Base-by-base conservation (phyloP, 192 early-diverging fungal species). In the Phlyctochytrium arcticum region DNA sequence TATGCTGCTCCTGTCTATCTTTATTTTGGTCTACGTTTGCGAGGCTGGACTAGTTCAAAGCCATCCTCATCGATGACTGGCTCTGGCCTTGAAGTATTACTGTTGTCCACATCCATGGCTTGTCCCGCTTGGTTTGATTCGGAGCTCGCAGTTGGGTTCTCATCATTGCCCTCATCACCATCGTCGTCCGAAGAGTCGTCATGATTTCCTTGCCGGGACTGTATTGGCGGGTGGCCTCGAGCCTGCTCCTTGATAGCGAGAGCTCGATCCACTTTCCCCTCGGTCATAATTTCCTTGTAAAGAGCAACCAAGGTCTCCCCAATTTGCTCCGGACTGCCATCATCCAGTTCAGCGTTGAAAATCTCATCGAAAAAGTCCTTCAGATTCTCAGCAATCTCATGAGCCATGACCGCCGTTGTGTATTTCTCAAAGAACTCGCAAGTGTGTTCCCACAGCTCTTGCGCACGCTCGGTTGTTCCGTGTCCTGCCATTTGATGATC, bases 321-420 rank as follows among this genome's bases (percentile, higher is more conserved):
- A 86, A 88, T 19, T 88, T 90, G 76, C 86, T 85, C 70, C 79
- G 92, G 76, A 86, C 89, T 6, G 80, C 90, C 24, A 81, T 94
- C 68, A 87, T 92, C 33, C 83, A 90, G 70, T 88, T 93, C 62
- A 1, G 63, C 60, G 62, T 79, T 27, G 71, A 81, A 75, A 60
- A 68, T 44, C 39, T 83, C 78, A 47, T 67, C 77, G 66, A 83
- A 78, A 46, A 61, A 83, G 5, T 31, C 70, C 27, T 67, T 47
- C 24, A 80, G 57, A 62, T 83, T 83, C 27, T 69, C 70, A 42
- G 69, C 74, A 26, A 80, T 56, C 62, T 80, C 81, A 46, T 74
- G 50, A 17, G 72, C 57, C 35, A 68, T 60, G 36, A 80, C 72
- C 17, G 70, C 60, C 8, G 60, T 47, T 17, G 69, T 64, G 44